Evolutionary conservation across 2,329 filamentous ascomycete species (phyloP), one percentile per base, ranked within the genome.

Genomic region (Torrubiellomyces zombiae): DNA sequence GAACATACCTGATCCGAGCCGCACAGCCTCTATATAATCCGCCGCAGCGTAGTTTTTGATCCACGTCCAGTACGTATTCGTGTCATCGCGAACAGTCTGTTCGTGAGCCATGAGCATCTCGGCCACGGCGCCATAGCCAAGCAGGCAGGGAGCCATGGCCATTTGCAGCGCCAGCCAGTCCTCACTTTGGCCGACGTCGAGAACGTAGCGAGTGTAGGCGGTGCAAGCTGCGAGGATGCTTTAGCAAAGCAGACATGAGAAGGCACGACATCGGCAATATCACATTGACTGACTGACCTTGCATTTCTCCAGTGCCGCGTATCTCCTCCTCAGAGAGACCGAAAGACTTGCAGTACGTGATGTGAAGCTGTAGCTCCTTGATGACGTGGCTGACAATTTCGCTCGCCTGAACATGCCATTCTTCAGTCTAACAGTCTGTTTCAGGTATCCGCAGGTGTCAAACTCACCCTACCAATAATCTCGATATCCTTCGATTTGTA

Each of bases 111-210:
- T 61, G 3, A 93, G 58, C 39, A 80, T 66, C 39, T 63, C 62
- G 5, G 80, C 86, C 31, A 91, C 79, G 28, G 69, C 68, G 7
- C 75, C 75, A 46, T 95, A 94, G 20, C 86, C 86, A n/a, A 94
- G 64, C 16, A 93, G 59, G 44, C 86, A 94, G 0, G 86, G 83
- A 9, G 85, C 72, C 27, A 94, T 61, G 4, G 81, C 75, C 32
- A 94, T 59, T 42, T 93, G 82, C 7, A 95, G 63, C 4, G 75
- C 83, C 21, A 94, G 60, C 73, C 76, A 91, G 53, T 93, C 83
- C 43, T 89, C 72, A 2, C 77, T 82, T 38, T 82, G 72, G 6
- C 86, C 86, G 12, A 93, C 63, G 40, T 95, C 86, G 27, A 94
- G 70, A 14, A 93, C 75, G 47, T 86, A 93, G 44, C 78, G 56